Evolutionary conservation across 768 basidiomycete genomes (phyloP).

Genomic region (Calocera viscosa): DNA sequence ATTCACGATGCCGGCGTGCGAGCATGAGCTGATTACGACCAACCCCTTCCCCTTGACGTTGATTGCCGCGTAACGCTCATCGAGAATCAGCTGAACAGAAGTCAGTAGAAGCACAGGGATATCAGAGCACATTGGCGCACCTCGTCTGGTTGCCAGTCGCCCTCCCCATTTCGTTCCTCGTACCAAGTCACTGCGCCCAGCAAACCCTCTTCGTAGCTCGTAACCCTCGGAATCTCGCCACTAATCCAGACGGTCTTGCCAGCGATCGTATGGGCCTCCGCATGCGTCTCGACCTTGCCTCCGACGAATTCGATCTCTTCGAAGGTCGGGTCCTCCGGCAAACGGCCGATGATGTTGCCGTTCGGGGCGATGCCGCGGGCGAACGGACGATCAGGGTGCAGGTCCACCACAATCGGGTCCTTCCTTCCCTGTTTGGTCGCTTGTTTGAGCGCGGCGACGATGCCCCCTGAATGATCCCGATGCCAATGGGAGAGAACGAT

Average conservation of each 20-base stretch:
- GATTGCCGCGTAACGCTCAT: slow-evolving; percentile 65
- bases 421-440: slow-evolving; percentile 1
- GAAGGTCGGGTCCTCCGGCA: slow-evolving; percentile 63
- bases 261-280: slow-evolving; percentile 53
- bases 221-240: slow-evolving; percentile 64
- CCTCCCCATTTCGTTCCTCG: slow-evolving; percentile 19
- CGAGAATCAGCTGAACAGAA: slow-evolving; percentile 52
- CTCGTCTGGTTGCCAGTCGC: slow-evolving; percentile 27
- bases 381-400: slow-evolving; percentile 64
- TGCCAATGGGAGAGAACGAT: slow-evolving; percentile 69
- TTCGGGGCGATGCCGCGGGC: slow-evolving; percentile 60
- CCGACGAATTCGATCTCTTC: slow-evolving; percentile 45
- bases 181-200: slow-evolving; percentile 55
- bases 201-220: slow-evolving; percentile 55
- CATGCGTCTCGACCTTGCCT: slow-evolving; percentile 44
- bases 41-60: slow-evolving; percentile 74
- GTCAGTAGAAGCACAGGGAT: background rate
- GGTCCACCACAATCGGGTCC: slow-evolving; percentile 43
- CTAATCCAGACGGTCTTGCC: slow-evolving; percentile 59
- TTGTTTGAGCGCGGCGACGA: slow-evolving; percentile 27
- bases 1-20: slow-evolving; percentile 77
- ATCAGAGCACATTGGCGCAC: slow-evolving; percentile 38
- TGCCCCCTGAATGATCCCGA: slow-evolving; percentile 58
- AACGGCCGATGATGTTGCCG: slow-evolving; percentile 43
- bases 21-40: slow-evolving; percentile 74